A percentile compares a stretch with the other conserved stretches of the same genome.
Conservation (phyloP, 164 flowering plant species). For the Warburgia ugandensis region DNA sequence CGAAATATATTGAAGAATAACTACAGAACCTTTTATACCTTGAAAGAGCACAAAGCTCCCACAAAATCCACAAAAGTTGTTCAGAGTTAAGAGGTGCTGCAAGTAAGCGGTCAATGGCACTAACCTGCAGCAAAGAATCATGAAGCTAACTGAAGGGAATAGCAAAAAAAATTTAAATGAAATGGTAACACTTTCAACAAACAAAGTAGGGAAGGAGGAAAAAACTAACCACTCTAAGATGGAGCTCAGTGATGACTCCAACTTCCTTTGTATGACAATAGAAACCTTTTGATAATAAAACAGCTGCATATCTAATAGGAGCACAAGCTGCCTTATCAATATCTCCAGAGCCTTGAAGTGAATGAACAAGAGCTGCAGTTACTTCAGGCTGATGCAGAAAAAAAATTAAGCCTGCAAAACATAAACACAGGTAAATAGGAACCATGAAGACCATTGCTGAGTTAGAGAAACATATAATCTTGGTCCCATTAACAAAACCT, state of each 20-base stretch:
- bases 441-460: background rate
- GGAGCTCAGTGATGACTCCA: conserved; percentile 62
- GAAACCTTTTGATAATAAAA: conserved; percentile 72
- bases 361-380: conserved; percentile 46
- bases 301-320: conserved; percentile 78
- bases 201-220: background rate
- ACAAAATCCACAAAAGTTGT: conserved; percentile 76
- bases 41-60: conserved; percentile 89
- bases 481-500: conserved; percentile 31
- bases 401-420: conserved; percentile 60
- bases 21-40: conserved; percentile 38
- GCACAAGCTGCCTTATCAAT: conserved; percentile 48
- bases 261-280: conserved; percentile 60
- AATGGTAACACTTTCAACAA: background rate
- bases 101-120: conserved; percentile 67
- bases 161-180: background rate
- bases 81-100: conserved; percentile 58
- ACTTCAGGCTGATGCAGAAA: conserved; percentile 72
- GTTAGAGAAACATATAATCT: background rate
- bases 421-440: conserved; percentile 1
- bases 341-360: conserved; percentile 52
- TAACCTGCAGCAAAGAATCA: conserved; percentile 40
- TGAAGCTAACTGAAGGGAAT: background rate
- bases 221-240: conserved; percentile 75
- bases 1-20: background rate